These are phyloP conservation scores for Ascomycota sp. DNA, from an alignment of 2,329 filamentous ascomycete genomes.

Conservation along the genomic window DNA sequence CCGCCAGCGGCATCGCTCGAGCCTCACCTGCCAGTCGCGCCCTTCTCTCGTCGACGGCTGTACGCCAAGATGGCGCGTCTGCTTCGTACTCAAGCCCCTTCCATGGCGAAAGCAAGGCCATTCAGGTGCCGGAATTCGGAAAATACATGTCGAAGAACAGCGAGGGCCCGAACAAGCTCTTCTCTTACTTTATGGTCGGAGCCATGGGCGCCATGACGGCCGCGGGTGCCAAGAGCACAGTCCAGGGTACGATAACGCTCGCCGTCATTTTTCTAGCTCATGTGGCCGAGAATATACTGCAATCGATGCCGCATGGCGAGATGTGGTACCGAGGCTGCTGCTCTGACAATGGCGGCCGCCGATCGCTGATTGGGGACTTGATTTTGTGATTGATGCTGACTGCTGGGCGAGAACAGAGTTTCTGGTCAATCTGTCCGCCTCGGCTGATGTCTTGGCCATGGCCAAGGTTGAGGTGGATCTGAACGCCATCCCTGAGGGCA, in stretches of 20 bases:
- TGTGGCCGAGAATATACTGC: too few species aligned
- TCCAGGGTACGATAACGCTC: conserved; percentile 95
- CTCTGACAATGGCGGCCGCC: too few species aligned
- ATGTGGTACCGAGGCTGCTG: too few species aligned
- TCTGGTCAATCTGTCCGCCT: conserved; percentile 98
- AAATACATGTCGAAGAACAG: conserved; percentile 59
- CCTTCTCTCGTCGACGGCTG: conserved; percentile 36
- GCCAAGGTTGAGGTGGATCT: conserved; percentile 98
- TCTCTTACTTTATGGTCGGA: conserved; percentile 97
- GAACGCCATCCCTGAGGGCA: conserved; percentile 83
- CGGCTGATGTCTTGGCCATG: conserved; percentile 94
- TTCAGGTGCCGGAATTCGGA: conserved; percentile 72
- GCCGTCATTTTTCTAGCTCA: too few species aligned
- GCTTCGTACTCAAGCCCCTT: conserved; percentile 48
- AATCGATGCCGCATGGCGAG: too few species aligned
- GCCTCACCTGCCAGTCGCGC: conserved; percentile 25
- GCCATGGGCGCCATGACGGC: conserved; percentile 81
- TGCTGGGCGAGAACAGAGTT: conserved; percentile 46
- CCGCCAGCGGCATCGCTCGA: conserved; percentile 31
- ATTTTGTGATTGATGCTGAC: conserved; percentile 6
- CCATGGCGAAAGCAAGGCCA: conserved; percentile 34
- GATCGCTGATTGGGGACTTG: not conserved
- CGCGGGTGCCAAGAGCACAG: conserved; percentile 89
- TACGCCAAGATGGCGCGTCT: too few species aligned
- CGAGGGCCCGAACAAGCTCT: conserved; percentile 61